A percentile compares a stretch with the other conserved stretches of the same genome.
Conservation (phyloP, 495 filamentous ascomycete genomes). For the Xylaria palmicola region DNA sequence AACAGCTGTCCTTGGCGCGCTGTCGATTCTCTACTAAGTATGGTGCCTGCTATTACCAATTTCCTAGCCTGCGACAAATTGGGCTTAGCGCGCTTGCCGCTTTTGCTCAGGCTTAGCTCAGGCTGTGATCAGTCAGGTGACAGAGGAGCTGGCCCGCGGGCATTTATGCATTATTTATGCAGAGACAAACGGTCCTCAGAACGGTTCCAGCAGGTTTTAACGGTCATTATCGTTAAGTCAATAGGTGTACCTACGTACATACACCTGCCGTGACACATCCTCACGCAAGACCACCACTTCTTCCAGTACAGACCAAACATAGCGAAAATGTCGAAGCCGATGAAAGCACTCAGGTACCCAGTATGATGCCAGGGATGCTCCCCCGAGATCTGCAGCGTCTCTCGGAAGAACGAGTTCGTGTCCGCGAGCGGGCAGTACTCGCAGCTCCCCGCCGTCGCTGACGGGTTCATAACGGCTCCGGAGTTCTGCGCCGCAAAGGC, state of each 20-base stretch:
- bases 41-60: too few species aligned
- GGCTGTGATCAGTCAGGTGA: too few species aligned
- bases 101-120: too few species aligned
- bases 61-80: too few species aligned
- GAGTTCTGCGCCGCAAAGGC: constrained; percentile 8
- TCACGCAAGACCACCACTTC: not conserved
- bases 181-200: too few species aligned
- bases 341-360: constrained; percentile 46
- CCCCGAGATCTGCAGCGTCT: constrained; percentile 40
- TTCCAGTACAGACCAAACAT: constrained; percentile 14
- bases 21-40: not conserved
- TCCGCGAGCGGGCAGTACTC: constrained; percentile 42
- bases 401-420: constrained; percentile 41
- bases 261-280: too few species aligned
- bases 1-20: not conserved
- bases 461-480: constrained; percentile 29
- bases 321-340: constrained; percentile 47
- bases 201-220: too few species aligned
- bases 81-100: too few species aligned
- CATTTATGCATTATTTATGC: too few species aligned
- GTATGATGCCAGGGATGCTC: constrained; percentile 46
- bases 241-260: too few species aligned
- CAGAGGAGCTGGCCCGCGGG: too few species aligned
- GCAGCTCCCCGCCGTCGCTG: constrained; percentile 37
- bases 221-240: too few species aligned